These are phyloP conservation scores for Coemansia sp. DNA, from an alignment of 192 early-diverging fungal species.

Conservation along the genomic window DNA sequence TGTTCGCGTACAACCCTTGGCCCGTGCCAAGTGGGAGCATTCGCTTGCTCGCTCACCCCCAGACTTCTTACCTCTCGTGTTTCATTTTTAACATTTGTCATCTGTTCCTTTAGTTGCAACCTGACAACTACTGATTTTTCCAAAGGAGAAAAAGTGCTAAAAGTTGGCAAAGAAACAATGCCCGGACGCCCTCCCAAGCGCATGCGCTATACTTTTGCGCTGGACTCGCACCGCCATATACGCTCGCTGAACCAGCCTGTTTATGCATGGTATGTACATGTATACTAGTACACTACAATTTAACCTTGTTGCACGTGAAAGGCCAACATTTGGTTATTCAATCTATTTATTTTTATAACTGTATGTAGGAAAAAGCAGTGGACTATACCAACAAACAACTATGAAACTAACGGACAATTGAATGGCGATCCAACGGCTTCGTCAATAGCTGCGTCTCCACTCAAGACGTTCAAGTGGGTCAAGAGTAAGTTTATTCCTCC, in stretches of 20 bases:
- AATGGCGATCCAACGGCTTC: slow-evolving; percentile 8
- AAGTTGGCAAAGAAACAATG: slow-evolving; percentile 22
- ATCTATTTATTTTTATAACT: slow-evolving; percentile 7
- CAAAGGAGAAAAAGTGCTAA: background rate
- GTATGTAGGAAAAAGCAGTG: slow-evolving; percentile 29
- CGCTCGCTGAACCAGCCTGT: slow-evolving; percentile 39
- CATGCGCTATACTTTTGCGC: slow-evolving; percentile 43
- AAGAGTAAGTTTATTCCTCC: slow-evolving; percentile 27
- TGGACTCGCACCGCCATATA: slow-evolving; percentile 18
- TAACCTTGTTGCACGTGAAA: background rate
- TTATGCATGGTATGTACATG: slow-evolving; percentile 30
- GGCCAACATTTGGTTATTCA: background rate
- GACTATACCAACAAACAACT: slow-evolving; percentile 16
- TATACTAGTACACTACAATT: background rate
- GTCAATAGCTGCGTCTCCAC: slow-evolving; percentile 1
- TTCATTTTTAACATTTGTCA: too few relatives aligned
- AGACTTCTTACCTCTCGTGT: too few relatives aligned
- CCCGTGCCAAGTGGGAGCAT: background rate
- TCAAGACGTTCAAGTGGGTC: slow-evolving; percentile 39
- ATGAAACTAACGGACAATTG: background rate
- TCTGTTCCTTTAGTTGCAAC: too few relatives aligned
- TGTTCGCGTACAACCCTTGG: background rate
- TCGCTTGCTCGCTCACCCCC: background rate
- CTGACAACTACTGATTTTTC: too few relatives aligned
- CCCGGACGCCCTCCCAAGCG: slow-evolving; percentile 34